phyloP scores from a whole-genome alignment of 306 rosid species.

The Leucaena leucocephala region DNA sequence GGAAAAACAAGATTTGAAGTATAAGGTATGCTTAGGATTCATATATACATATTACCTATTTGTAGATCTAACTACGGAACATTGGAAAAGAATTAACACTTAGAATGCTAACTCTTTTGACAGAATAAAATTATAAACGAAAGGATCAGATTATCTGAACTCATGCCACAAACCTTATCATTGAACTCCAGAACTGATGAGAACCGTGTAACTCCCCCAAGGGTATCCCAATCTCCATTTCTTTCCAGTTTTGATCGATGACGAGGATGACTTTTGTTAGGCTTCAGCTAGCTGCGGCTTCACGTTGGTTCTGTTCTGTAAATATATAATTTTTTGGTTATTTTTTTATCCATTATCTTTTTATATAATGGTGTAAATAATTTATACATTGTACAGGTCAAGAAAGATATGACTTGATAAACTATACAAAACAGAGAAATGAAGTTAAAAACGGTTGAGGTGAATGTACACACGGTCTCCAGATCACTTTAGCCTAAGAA shows the following conservation, averaged over 20 bases:
- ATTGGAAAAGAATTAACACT: conserved; percentile 7
- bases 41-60: not conserved
- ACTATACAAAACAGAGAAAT: not conserved
- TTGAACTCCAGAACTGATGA: conserved; percentile 57
- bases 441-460: too few relatives aligned
- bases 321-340: not conserved
- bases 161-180: conserved; percentile 72
- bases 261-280: conserved; percentile 30
- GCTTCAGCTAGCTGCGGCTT: conserved; percentile 24
- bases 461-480: too few relatives aligned
- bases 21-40: conserved; percentile 54
- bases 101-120: conserved; percentile 11
- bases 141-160: conserved; percentile 64
- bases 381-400: conserved; percentile 27
- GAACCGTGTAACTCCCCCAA: conserved; percentile 56
- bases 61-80: not conserved
- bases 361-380: conserved; percentile 39
- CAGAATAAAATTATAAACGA: conserved; percentile 73
- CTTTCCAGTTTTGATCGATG: conserved; percentile 84
- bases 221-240: conserved; percentile 60
- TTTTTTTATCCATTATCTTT: conserved; percentile 25
- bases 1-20: conserved; percentile 71
- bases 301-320: conserved; percentile 17
- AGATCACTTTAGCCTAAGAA: too few relatives aligned
- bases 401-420: not conserved